These are phyloP conservation scores for Colletotrichum simmondsii DNA, from an alignment of 2,329 filamentous ascomycete genomes.

Conservation along the genomic window DNA sequence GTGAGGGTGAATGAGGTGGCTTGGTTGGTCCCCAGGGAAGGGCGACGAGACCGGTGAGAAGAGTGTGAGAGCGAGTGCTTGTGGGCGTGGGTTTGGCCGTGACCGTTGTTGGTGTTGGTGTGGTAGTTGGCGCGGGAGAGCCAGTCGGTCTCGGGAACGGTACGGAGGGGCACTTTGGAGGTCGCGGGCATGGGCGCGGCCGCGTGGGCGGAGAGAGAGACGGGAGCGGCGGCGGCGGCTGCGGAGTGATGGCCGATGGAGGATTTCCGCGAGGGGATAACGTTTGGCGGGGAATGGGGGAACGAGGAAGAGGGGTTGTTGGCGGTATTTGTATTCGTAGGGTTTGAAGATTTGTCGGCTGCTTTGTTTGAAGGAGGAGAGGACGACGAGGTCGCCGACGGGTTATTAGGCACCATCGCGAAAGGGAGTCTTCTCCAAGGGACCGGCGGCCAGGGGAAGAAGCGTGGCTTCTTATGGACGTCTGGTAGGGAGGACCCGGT, in stretches of 20 bases:
- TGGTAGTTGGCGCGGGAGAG: slow-evolving; percentile 42
- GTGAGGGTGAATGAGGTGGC: slow-evolving; percentile 44
- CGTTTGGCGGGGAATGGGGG: slow-evolving; percentile 61
- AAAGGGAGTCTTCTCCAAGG: slow-evolving; percentile 16
- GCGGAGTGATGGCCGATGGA: slow-evolving; percentile 55
- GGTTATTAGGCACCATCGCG: slow-evolving; percentile 25
- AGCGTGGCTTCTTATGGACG: slow-evolving; percentile 24
- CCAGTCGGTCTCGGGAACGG: slow-evolving; percentile 73
- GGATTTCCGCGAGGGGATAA: slow-evolving; percentile 79
- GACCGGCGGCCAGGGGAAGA: slow-evolving; percentile 11
- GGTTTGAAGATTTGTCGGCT: slow-evolving; percentile 17
- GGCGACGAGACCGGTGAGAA: slow-evolving; percentile 20
- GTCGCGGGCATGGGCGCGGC: slow-evolving; percentile 40
- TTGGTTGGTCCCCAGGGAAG: slow-evolving; percentile 36
- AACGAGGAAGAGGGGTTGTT: slow-evolving; percentile 27
- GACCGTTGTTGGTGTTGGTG: slow-evolving; percentile 47
- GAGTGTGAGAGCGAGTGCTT: slow-evolving; percentile 21
- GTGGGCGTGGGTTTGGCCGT: neutral
- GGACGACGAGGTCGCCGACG: neutral
- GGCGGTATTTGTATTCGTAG: slow-evolving; percentile 33
- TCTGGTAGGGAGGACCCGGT: slow-evolving; percentile 9
- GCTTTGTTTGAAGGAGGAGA: slow-evolving; percentile 20
- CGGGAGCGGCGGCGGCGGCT: slow-evolving; percentile 38
- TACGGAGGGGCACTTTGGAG: slow-evolving; percentile 56
- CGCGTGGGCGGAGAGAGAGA: slow-evolving; percentile 4